Percentiles rank a stretch among this genome's conserved stretches.
Evolutionary conservation across 345 rosid genomes (phyloP).

Genomic region (Garcia nutans): DNA sequence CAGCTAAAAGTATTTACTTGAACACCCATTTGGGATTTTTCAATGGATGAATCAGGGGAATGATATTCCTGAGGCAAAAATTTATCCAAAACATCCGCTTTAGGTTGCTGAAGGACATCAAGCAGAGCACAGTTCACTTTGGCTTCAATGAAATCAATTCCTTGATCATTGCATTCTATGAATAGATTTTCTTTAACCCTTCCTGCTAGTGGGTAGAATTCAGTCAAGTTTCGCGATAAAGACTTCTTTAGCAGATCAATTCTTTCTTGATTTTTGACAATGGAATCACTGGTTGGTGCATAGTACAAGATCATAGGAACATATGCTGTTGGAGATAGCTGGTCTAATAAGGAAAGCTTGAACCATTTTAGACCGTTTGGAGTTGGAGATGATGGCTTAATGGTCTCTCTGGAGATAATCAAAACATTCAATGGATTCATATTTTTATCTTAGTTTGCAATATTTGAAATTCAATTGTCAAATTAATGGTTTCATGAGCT

Average conservation of each 20-base stretch:
- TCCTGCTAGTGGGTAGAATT: constrained; percentile 32
- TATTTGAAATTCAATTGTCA: not conserved
- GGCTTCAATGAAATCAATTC: constrained; percentile 23
- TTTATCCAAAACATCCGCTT: constrained; percentile 1
- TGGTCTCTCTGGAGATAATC: constrained; percentile 27
- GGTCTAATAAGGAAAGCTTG: constrained; percentile 35
- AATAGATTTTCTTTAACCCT: constrained; percentile 16
- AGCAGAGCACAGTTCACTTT: constrained; percentile 7
- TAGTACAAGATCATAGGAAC: constrained; percentile 30
- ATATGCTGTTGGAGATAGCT: constrained; percentile 14
- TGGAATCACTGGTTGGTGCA: not conserved
- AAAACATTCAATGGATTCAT: constrained; percentile 13
- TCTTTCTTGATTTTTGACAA: not conserved
- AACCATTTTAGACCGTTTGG: constrained; percentile 23
- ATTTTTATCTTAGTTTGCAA: not conserved
- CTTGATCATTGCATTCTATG: constrained; percentile 33
- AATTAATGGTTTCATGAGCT: too few species aligned
- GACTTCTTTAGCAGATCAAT: constrained; percentile 21
- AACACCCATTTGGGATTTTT: constrained; percentile 12
- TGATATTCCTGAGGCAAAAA: constrained; percentile 22
- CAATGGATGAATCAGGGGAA: not conserved
- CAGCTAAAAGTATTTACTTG: constrained; percentile 34
- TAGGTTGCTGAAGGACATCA: constrained; percentile 15
- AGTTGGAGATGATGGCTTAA: constrained; percentile 35
- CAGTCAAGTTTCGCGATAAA: constrained; percentile 15